Percentiles rank a stretch among this genome's conserved stretches.
phyloP scores from a whole-genome alignment of 73 alveolate genomes.

The Paramecium octaurelia region DNA sequence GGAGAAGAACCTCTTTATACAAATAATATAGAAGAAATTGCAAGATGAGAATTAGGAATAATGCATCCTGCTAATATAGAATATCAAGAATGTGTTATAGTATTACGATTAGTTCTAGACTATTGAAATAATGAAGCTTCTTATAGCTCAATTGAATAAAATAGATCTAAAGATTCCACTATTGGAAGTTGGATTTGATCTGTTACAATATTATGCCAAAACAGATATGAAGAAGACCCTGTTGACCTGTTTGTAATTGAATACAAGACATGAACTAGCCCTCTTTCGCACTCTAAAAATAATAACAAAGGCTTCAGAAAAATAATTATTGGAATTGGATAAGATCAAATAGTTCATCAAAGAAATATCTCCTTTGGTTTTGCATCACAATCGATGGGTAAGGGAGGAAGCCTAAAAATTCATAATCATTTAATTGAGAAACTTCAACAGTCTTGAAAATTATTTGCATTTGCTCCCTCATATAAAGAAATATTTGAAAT shows the following conservation, averaged over 20 bases:
- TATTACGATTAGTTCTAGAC: not conserved
- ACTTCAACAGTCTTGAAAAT: not conserved
- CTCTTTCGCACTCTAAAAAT: not conserved
- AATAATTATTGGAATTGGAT: not conserved
- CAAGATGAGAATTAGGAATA: not conserved
- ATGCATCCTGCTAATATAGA: not conserved
- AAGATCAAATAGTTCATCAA: not conserved
- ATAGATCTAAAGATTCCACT: not conserved
- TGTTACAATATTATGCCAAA: not conserved
- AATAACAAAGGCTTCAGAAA: not conserved
- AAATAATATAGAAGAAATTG: not conserved
- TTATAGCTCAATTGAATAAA: not conserved
- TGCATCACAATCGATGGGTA: not conserved
- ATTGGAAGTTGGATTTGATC: not conserved
- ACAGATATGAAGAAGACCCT: not conserved
- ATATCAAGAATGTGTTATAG: not conserved
- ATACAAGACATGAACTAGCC: not conserved
- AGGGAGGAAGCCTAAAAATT: not conserved
- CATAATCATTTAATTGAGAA: not conserved
- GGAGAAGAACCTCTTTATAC: not conserved
- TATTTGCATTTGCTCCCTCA: not conserved
- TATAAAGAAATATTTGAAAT: not conserved
- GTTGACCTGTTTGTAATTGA: not conserved
- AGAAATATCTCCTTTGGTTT: not conserved
- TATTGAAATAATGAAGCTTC: not conserved